Evolutionary conservation across 768 basidiomycete species (phyloP).

Genomic region (Rhizopogon vinicolor): DNA sequence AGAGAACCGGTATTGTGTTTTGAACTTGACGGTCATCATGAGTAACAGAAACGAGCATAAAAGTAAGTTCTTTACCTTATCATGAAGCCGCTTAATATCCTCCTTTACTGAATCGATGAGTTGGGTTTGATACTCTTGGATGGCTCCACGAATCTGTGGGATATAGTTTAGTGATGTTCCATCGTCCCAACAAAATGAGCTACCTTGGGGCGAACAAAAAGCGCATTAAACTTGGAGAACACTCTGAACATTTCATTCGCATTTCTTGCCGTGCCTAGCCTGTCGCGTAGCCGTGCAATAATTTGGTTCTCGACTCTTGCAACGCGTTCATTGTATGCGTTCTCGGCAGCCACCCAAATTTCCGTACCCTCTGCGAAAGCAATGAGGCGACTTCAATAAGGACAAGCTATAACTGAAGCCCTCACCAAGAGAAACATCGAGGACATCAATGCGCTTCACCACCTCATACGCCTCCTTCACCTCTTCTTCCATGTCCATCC

Average conservation of each 20-base stretch:
- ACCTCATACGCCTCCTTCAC: constrained; percentile 95
- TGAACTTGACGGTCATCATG: constrained; percentile 56
- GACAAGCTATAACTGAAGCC: constrained; percentile 1
- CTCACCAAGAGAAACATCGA: constrained; percentile 90
- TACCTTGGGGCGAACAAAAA: constrained; percentile 95
- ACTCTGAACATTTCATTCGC: constrained; percentile 99
- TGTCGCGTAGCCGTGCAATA: constrained; percentile 86
- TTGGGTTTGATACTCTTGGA: constrained; percentile 98
- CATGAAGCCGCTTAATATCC: constrained; percentile 92
- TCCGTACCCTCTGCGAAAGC: constrained; percentile 78
- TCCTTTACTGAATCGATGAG: constrained; percentile 99
- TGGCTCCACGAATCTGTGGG: constrained; percentile 87
- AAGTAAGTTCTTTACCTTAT: constrained; percentile 53
- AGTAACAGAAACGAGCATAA: background rate
- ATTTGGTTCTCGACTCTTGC: constrained; percentile 98
- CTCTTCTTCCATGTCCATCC: constrained; percentile 98
- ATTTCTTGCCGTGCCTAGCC: constrained; percentile 91
- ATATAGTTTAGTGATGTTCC: background rate
- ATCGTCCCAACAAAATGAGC: constrained; percentile 5
- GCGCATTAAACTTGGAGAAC: constrained; percentile 96
- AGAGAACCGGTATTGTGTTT: constrained; percentile 92
- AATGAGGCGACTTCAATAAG: background rate
- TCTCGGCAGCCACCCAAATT: constrained; percentile 97
- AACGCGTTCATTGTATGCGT: constrained; percentile 96
- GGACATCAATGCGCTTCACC: constrained; percentile 93